Evolutionary conservation across 495 filamentous ascomycete species (phyloP), one percentile per base, ranked within the genome.

Genomic region (Aspergillus asperescens): DNA sequence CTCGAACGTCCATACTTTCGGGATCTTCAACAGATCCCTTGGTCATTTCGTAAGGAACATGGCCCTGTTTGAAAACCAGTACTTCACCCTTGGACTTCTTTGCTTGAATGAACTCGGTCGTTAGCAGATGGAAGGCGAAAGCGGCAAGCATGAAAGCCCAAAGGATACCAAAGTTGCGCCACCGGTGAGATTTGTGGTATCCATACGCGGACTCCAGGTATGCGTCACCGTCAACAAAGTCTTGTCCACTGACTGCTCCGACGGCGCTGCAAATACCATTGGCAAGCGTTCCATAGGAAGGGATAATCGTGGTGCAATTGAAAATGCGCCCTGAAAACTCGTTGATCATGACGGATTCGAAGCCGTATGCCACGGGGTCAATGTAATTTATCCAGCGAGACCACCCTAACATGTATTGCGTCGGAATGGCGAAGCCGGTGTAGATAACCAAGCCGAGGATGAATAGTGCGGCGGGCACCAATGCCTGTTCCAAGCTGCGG

Each of bases 131-230:
- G 16, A 77, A 62, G 28, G 64, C 38, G 43, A 81, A 66, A 62
- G 86, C 85, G 66, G 83, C 80, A 5, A 77, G 38, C 64, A 79
- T 83, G 62, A 87, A 86, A 6, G 67, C 84, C 45, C 81, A 71
- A 45, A 88, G 77, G 56, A 89, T 79, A n/a, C 83, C 85, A 51
- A 86, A 61, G 52, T 88, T 87, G 10, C 84, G 65, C 84, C 84
- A 88, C 23, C 84, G 74, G 57, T 88, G 81, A 27, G 73, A 63
- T 16, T 66, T 67, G 52, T 85, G 85, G 63, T 63, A 78, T 86
- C 20, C 76, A 78, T 7, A 71, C 54, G 22, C 62, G 37, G 24
- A 82, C 72, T 24, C 16, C 7, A 47, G 13, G 55, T 82, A 86
- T n/a, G 68, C 65, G 29, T 67, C 70, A 19, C 83, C 81, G 20